phyloP scores from a whole-genome alignment of 257 asterid genomes.

The Solanum pinnatisectum region DNA sequence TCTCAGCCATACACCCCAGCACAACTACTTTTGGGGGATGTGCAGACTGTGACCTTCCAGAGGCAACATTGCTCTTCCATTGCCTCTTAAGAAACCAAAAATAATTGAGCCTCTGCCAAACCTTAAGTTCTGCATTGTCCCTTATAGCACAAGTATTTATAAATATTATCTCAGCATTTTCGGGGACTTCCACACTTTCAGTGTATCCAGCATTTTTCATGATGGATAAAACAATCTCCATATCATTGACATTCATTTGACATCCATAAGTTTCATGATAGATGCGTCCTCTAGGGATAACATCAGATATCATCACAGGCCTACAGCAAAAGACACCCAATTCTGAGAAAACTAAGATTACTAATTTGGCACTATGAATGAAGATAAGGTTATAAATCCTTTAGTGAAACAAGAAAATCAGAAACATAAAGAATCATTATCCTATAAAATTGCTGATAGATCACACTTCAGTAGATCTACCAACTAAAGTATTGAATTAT shows the following conservation, averaged over 20 bases:
- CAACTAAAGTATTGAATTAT: background rate
- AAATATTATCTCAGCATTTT: conserved; percentile 90
- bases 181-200: conserved; percentile 76
- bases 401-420: background rate
- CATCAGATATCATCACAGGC: conserved; percentile 27
- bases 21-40: conserved; percentile 96
- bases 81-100: conserved; percentile 95
- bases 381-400: background rate
- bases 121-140: conserved; percentile 96
- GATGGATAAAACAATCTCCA: conserved; percentile 93
- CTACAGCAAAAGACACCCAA: conserved; percentile 29
- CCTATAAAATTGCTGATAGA: background rate
- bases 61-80: conserved; percentile 88
- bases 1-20: conserved; percentile 97
- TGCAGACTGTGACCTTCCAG: conserved; percentile 77
- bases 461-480: background rate
- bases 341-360: background rate
- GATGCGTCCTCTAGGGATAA: conserved; percentile 69
- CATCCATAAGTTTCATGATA: conserved; percentile 98
- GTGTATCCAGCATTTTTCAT: conserved; percentile 88
- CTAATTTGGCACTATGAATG: background rate
- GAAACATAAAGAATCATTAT: background rate
- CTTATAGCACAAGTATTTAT: conserved; percentile 95
- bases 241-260: conserved; percentile 97
- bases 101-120: conserved; percentile 94